These are phyloP conservation scores for Hemisphaericaspora xylofermentans DNA, from an alignment of 1,139 yeast genomes.

Conservation along the genomic window DNA sequence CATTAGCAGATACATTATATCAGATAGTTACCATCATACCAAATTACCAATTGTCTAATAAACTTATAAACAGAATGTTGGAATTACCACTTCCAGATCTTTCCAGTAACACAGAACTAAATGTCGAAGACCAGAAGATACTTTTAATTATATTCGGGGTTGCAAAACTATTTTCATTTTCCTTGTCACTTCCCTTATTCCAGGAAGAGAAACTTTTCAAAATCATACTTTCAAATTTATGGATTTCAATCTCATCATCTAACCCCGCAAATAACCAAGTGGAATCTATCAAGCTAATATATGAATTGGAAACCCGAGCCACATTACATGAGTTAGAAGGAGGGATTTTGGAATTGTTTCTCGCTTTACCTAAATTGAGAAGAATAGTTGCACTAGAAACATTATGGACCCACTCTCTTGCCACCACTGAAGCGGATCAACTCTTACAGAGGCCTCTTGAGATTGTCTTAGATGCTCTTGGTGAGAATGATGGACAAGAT, in stretches of 20 bases:
- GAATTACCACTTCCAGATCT: conserved; percentile 5
- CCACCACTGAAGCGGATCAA: conserved; percentile 39
- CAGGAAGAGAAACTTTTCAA: conserved; percentile 36
- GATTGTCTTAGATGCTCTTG: conserved; percentile 62
- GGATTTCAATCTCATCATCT: conserved; percentile 46
- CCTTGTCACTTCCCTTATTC: conserved; percentile 21
- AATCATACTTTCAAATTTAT: conserved; percentile 39
- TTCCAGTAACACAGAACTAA: background rate
- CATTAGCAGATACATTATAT: conserved; percentile 4
- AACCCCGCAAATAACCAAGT: conserved; percentile 55
- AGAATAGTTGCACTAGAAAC: conserved; percentile 51
- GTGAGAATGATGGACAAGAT: conserved; percentile 39
- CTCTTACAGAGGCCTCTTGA: conserved; percentile 67
- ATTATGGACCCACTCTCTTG: conserved; percentile 59
- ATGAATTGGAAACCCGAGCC: conserved; percentile 39
- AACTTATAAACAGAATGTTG: conserved; percentile 9
- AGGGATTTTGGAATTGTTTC: conserved; percentile 50
- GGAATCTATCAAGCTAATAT: conserved; percentile 56
- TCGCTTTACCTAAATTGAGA: conserved; percentile 33
- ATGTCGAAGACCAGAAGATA: conserved; percentile 3
- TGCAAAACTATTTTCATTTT: conserved; percentile 42
- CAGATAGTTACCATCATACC: conserved; percentile 49
- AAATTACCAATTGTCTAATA: conserved; percentile 18
- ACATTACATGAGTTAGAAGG: conserved; percentile 56
- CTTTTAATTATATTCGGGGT: conserved; percentile 44